phyloP scores from a whole-genome alignment of 495 filamentous ascomycete genomes.

The Hypoxylon lenormandii region DNA sequence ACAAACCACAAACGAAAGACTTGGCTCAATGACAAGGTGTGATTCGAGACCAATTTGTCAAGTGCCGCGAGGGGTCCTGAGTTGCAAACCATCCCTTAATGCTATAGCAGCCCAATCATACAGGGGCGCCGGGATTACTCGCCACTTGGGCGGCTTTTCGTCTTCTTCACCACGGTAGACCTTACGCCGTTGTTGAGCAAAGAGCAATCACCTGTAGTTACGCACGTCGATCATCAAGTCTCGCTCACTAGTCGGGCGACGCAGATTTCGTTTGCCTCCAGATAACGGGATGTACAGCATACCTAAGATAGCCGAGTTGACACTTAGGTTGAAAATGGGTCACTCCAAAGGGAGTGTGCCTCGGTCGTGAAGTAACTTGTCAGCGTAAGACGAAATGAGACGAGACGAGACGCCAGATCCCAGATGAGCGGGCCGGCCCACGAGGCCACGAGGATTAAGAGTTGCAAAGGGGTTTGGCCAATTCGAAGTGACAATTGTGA shows the following conservation, averaged over 20 bases:
- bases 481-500: constrained; percentile 44
- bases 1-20: constrained; percentile 27
- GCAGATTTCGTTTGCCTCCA: constrained; percentile 8
- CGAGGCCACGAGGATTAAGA: constrained; percentile 41
- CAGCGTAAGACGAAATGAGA: constrained; percentile 42
- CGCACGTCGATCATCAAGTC: constrained; percentile 12
- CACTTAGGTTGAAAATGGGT: constrained; percentile 12
- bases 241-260: constrained; percentile 22
- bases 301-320: constrained; percentile 15
- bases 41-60: constrained; percentile 33
- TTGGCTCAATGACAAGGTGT: constrained; percentile 37
- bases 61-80: constrained; percentile 39
- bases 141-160: constrained; percentile 43
- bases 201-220: constrained; percentile 9
- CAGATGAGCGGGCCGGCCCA: constrained; percentile 46
- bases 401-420: constrained; percentile 41
- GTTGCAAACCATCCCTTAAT: constrained; percentile 37
- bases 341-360: constrained; percentile 7
- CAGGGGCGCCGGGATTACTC: constrained; percentile 33
- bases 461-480: constrained; percentile 22
- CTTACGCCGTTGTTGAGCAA: constrained; percentile 10
- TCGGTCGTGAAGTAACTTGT: constrained; percentile 14
- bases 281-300: not conserved
- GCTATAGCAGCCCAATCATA: constrained; percentile 44
- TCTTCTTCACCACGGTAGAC: constrained; percentile 36